phyloP scores from a whole-genome alignment of 805 yeast genomes.

The Limtongia smithiae region DNA sequence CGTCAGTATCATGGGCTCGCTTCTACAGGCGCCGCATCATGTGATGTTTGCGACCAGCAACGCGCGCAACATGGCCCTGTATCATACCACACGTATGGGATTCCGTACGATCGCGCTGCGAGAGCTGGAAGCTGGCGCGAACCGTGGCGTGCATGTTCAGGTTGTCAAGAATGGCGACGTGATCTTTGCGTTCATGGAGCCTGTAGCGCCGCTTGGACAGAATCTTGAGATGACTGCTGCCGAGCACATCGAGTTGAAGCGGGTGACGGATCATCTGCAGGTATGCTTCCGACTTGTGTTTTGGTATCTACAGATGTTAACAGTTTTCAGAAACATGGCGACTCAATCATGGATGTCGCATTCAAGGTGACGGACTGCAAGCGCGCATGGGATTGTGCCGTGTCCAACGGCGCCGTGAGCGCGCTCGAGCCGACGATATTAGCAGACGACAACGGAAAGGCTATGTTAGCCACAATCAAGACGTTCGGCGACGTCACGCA shows the following conservation, averaged over 20 bases:
- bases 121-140: constrained; percentile 67
- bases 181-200: constrained; percentile 46
- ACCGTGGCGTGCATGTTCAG: constrained; percentile 36
- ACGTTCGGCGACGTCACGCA: constrained; percentile 65
- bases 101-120: constrained; percentile 58
- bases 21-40: too few species aligned
- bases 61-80: constrained; percentile 41
- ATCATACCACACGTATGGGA: constrained; percentile 56
- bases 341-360: constrained; percentile 74
- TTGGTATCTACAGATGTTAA: neutral
- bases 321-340: constrained; percentile 53
- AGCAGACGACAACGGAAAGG: constrained; percentile 49
- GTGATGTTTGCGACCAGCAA: constrained; percentile 1
- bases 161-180: constrained; percentile 59
- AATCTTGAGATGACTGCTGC: constrained; percentile 29
- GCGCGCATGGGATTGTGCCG: constrained; percentile 46
- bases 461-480: constrained; percentile 50
- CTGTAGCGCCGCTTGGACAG: constrained; percentile 41
- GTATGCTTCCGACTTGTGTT: neutral
- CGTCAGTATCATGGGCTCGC: too few species aligned
- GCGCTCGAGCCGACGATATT: constrained; percentile 35
- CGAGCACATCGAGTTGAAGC: constrained; percentile 8
- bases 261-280: constrained; percentile 5
- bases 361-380: constrained; percentile 57
- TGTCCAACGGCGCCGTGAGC: constrained; percentile 50